phyloP scores from a whole-genome alignment of 805 yeast genomes.

The Cyberlindnera mycetangii region DNA sequence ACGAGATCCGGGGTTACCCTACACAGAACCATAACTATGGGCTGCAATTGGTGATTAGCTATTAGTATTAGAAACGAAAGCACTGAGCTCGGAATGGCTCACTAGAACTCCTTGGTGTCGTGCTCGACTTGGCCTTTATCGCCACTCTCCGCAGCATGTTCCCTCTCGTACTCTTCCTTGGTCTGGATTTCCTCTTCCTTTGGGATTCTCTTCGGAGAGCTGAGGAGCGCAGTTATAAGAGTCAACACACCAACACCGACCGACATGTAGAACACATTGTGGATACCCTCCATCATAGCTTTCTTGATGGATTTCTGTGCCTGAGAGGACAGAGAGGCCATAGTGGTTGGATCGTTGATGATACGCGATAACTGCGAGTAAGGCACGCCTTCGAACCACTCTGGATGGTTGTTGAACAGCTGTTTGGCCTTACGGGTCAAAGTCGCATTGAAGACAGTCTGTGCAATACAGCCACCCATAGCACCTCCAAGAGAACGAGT shows the following conservation, averaged over 20 bases:
- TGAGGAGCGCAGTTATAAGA: slow-evolving; percentile 33
- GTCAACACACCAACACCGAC: slow-evolving; percentile 36
- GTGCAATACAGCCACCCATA: slow-evolving; percentile 40
- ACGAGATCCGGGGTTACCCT: no score
- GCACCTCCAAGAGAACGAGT: slow-evolving; percentile 46
- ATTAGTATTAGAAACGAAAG: no score
- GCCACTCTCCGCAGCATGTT: not conserved
- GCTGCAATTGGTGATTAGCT: no score
- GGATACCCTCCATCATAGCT: slow-evolving; percentile 35
- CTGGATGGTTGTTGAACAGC: not conserved
- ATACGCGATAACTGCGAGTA: not conserved
- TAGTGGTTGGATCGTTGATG: not conserved
- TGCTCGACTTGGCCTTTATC: not conserved
- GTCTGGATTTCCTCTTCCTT: slow-evolving; percentile 16
- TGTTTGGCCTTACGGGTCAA: slow-evolving; percentile 13
- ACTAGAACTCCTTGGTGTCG: no score
- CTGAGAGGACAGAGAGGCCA: not conserved
- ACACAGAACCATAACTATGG: no score
- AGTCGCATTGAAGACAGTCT: slow-evolving; percentile 34
- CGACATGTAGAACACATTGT: slow-evolving; percentile 39
- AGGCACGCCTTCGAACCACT: not conserved
- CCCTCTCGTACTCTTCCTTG: slow-evolving; percentile 13
- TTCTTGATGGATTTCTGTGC: slow-evolving; percentile 14
- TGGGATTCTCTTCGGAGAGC: slow-evolving; percentile 43
- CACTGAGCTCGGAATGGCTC: no score